Base-by-base conservation (phyloP, 805 yeast genomes). In the Monosporozyma unispora region DNA sequence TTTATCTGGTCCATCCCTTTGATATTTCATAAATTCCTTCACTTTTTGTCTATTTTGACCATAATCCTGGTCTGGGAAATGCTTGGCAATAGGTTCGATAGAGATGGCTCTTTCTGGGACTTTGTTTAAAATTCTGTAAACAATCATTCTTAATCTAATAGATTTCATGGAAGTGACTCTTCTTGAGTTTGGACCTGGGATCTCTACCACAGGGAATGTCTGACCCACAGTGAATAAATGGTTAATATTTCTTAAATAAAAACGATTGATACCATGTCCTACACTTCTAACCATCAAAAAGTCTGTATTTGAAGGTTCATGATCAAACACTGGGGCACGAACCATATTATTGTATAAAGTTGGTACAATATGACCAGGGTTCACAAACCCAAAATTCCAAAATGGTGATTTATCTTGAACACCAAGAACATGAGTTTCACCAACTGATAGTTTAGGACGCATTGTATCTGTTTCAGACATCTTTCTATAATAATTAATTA, bases 331-430 rank as follows among this genome's bases (percentile, higher is more conserved):
- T 0, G 99, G 99, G 0, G 99, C 97, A 53, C 99, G 72, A 4
- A 84, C 66, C 84, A 93, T 83, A 59, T 88, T 85, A 64, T 91
- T 93, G 70, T 93, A 93, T 44, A 91, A 70, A 0, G 99, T 87
- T 0, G 98, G 98, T 2, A 90, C 96, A 49, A 88, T 80, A 57
- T 84, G 87, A 2, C 99, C 99, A 2, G 89, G 87, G 44, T 88
- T 96, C 7, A 93, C 98, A 69, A 85, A 87, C 1, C 99, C 99
- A 70, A 89, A 93, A 65, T 90, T 93, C 98, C 99, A 93, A 64
- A 93, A 93, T 11, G 99, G 97, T 7, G 96, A 87, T 58, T 95
- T 77, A 68, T 93, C 99, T 63, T 90, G 96, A 1, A 87, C 87
- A n/a, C 96, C 97, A 35, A 93, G 72, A 2, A 93, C 96, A 68